Evolutionary conservation across 225 moss, liverwort and hornwort species (phyloP), one percentile per base, ranked within the genome.

Genomic region (Sphagnum tenellum): DNA sequence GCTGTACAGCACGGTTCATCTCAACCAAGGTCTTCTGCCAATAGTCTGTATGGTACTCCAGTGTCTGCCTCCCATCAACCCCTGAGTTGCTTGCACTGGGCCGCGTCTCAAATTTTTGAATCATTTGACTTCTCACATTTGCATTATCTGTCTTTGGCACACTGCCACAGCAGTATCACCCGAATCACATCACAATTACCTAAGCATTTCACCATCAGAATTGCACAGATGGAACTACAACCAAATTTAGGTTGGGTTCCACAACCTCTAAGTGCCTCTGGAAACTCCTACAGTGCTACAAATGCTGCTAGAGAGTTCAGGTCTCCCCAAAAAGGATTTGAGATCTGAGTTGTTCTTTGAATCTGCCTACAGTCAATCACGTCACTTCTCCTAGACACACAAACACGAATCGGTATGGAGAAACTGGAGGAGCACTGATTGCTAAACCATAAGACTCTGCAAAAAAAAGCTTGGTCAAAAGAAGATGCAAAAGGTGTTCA

Each of bases 81-180:
- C 80, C 80, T 3, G 70, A 68, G 46, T 78, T 84, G 66, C 77
- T 78, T 4, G 66, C 64, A 63, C 75, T 73, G 12, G 77, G 80
- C 64, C 71, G 73, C 12, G 54, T 66, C 66, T 80, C 73, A 70
- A 84, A 49, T 71, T 73, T 84, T 46, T 70, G 75, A 55, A 68
- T 75, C 3, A 80, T 10, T 44, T 75, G 77, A 8, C 68, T 71
- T 46, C 77, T 10, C 3, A 84, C 77, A 52, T 80, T 77, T 7
- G 54, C 58, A 80, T 77, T 80, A 55, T 84, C 84, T 73, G 80
- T 81, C 69, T 71, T 81, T 71, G 80, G 75, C 61, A 59, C 84
- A 69, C 84, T 84, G 77, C 44, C 66, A 49, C 7, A 29, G 29
- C 29, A 29, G 29, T 29, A 29, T 29, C 29, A 29, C 29, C 29